Conservation (phyloP, 2,329 filamentous ascomycete genomes). For the Pseudogymnoascus sp. region DNA sequence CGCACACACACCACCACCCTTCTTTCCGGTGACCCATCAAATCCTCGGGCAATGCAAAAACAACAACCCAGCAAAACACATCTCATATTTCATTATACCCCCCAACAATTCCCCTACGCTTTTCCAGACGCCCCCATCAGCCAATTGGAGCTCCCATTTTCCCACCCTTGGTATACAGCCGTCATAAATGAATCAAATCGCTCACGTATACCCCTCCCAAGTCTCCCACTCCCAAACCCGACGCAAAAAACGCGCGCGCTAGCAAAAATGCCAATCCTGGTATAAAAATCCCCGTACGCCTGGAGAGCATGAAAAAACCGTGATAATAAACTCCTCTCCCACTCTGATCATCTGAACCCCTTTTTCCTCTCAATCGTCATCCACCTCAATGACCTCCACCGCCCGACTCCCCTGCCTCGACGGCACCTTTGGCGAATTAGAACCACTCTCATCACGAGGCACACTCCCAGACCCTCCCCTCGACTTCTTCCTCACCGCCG, state of each 20-base stretch:
- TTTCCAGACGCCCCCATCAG: background rate
- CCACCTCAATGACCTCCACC: conserved; percentile 22
- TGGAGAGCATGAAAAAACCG: background rate
- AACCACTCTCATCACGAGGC: conserved; percentile 14
- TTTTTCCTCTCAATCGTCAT: conserved; percentile 18
- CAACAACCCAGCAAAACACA: background rate
- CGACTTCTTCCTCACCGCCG: conserved; percentile 15
- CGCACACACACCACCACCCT: background rate
- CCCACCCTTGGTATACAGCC: background rate
- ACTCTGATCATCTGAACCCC: conserved; percentile 3
- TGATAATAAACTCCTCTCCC: background rate
- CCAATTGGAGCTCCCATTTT: background rate
- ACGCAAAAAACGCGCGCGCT: background rate
- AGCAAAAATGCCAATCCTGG: background rate
- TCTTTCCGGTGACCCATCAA: background rate
- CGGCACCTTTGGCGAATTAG: conserved; percentile 9
- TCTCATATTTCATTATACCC: background rate
- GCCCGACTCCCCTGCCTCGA: conserved; percentile 13
- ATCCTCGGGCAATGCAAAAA: background rate
- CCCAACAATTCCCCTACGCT: background rate
- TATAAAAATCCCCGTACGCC: background rate
- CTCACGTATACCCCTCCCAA: background rate
- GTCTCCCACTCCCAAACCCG: background rate
- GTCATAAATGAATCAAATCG: background rate
- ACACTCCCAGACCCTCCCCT: conserved; percentile 14